These are phyloP conservation scores for Scheffersomyces spartinae DNA, from an alignment of 805 yeast species.

Conservation along the genomic window DNA sequence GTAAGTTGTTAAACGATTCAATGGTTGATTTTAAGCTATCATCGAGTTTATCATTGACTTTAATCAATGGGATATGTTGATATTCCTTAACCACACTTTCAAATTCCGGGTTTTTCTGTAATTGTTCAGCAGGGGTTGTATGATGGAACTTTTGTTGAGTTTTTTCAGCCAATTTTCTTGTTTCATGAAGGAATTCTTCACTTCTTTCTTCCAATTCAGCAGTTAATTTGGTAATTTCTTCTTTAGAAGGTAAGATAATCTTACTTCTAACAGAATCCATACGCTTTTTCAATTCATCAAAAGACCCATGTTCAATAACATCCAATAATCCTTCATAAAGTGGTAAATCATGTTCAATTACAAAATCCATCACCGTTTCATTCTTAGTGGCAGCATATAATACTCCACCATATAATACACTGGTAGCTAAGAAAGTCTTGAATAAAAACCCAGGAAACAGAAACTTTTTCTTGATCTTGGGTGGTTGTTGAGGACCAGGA, in stretches of 20 bases:
- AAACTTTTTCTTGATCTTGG: slow-evolving; percentile 14
- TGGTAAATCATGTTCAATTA: slow-evolving; percentile 31
- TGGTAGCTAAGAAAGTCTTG: slow-evolving; percentile 15
- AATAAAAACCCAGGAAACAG: slow-evolving; percentile 20
- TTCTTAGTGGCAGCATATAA: slow-evolving; percentile 30
- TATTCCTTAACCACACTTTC: slow-evolving; percentile 20
- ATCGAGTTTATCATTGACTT: slow-evolving; percentile 11
- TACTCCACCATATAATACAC: slow-evolving; percentile 26
- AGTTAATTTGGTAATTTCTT: slow-evolving; percentile 20
- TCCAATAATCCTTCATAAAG: slow-evolving; percentile 30
- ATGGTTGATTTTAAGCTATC: slow-evolving; percentile 24
- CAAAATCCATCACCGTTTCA: slow-evolving; percentile 32
- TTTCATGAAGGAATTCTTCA: slow-evolving; percentile 23
- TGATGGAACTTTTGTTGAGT: slow-evolving; percentile 4
- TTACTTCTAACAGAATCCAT: slow-evolving; percentile 9
- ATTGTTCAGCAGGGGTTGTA: slow-evolving; percentile 28
- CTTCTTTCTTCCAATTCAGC: slow-evolving; percentile 19
- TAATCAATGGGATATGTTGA: slow-evolving; percentile 22
- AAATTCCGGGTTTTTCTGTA: slow-evolving; percentile 27
- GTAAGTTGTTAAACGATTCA: slow-evolving; percentile 26
- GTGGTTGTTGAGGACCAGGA: slow-evolving; percentile 2
- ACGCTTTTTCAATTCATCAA: slow-evolving; percentile 16
- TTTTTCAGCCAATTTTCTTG: slow-evolving; percentile 7
- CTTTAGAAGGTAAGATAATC: slow-evolving; percentile 17
- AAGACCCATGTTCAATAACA: slow-evolving; percentile 22